Conservation (phyloP, 306 rosid genomes). For the Ammopiptanthus mongolicus region DNA sequence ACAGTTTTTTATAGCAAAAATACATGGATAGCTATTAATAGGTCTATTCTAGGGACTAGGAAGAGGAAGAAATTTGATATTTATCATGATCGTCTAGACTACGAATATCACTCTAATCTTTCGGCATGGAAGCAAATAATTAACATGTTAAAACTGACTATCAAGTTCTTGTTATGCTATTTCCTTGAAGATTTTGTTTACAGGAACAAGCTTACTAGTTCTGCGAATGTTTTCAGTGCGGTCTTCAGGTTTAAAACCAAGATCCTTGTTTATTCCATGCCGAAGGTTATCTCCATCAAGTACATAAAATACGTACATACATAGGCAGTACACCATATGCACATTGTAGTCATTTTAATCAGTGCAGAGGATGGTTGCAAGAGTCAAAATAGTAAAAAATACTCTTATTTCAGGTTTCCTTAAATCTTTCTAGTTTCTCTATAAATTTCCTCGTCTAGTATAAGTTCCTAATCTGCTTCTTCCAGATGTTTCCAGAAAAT, state of each 20-base stretch:
- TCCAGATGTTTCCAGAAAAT: neutral
- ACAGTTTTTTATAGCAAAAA: neutral
- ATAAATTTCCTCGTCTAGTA: neutral
- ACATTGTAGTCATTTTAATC: neutral
- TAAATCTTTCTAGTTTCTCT: neutral
- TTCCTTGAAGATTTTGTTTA: neutral
- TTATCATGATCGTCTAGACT: neutral
- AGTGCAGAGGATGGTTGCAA: neutral
- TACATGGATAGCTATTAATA: neutral
- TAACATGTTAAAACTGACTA: neutral
- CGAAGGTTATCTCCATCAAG: conserved; percentile 93
- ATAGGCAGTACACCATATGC: neutral
- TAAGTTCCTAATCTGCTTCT: neutral
- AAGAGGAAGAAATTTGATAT: conserved; percentile 9
- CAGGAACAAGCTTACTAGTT: conserved; percentile 50
- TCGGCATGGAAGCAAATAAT: neutral
- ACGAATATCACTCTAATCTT: neutral
- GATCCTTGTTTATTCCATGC: conserved; percentile 78
- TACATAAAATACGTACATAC: conserved; percentile 46
- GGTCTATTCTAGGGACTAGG: conserved; percentile 7
- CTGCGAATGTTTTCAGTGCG: conserved; percentile 84
- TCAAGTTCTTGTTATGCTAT: neutral
- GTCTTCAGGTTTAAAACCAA: conserved; percentile 68
- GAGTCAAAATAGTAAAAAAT: neutral
- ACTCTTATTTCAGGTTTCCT: neutral